Conservation (phyloP, 2,329 filamentous ascomycete species). For the Penicillium sp. region DNA sequence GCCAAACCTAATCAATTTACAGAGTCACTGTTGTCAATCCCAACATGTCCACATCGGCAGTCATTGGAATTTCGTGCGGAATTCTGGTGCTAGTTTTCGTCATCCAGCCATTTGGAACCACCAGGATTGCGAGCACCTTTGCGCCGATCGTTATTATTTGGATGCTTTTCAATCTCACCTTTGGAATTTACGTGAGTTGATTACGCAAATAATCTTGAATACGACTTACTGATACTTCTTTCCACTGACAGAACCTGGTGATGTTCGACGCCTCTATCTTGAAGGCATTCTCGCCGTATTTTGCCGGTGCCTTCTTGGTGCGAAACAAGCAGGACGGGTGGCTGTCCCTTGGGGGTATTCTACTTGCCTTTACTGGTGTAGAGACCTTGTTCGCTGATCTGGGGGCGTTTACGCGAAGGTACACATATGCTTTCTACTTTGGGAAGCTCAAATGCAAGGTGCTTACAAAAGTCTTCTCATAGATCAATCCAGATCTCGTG, state of each 20-base stretch:
- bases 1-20: background rate
- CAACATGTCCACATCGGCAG: slow-evolving; percentile 47
- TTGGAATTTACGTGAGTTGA: slow-evolving; percentile 51
- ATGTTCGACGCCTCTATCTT: slow-evolving; percentile 51
- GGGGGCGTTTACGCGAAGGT: slow-evolving; percentile 66
- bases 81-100: slow-evolving; percentile 56
- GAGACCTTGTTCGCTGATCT: slow-evolving; percentile 78
- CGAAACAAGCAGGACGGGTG: slow-evolving; percentile 54
- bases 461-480: background rate
- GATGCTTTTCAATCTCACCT: slow-evolving; percentile 53
- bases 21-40: slow-evolving; percentile 43
- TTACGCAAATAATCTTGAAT: background rate
- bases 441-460: background rate
- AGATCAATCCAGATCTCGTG: slow-evolving; percentile 72
- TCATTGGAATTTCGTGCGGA: slow-evolving; percentile 54
- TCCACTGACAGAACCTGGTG: slow-evolving; percentile 38
- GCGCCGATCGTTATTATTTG: slow-evolving; percentile 60
- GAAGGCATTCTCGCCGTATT: slow-evolving; percentile 54
- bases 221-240: background rate
- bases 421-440: background rate
- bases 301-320: slow-evolving; percentile 52
- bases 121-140: slow-evolving; percentile 50
- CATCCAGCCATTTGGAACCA: slow-evolving; percentile 57
- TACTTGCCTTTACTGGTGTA: slow-evolving; percentile 76
- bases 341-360: slow-evolving; percentile 60